Evolutionary conservation across 2,329 filamentous ascomycete genomes (phyloP).

Genomic region (Colletotrichum lentis): DNA sequence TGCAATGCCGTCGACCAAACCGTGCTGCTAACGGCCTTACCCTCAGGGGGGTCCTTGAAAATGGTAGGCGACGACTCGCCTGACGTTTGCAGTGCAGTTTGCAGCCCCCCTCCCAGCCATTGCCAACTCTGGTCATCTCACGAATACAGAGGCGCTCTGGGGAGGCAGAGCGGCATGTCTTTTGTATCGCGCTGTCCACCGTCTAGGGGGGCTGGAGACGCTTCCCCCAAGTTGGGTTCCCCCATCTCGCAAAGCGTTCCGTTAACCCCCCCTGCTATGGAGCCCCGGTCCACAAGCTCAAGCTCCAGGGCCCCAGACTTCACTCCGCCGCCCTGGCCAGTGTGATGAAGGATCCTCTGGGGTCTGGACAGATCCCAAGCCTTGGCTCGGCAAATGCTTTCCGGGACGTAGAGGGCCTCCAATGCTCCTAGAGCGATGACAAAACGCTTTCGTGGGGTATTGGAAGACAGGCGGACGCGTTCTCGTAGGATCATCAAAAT

Average conservation of each 20-base stretch:
- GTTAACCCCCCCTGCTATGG: not conserved
- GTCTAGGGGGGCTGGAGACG: not conserved
- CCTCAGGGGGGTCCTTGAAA: not conserved
- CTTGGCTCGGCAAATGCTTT: slow-evolving; percentile 22
- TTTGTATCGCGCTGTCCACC: not conserved
- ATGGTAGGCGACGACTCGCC: not conserved
- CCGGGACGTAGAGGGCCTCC: not conserved
- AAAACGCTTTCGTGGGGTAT: not conserved
- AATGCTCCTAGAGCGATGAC: not conserved
- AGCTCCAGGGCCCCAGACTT: slow-evolving; percentile 13
- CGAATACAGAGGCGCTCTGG: not conserved
- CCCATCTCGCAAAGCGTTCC: not conserved
- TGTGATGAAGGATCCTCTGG: slow-evolving; percentile 5
- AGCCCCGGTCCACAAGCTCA: slow-evolving; percentile 15
- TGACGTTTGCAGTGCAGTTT: not conserved
- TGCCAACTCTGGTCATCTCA: not conserved
- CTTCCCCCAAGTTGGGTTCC: not conserved
- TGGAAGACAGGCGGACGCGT: not conserved
- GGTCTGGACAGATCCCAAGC: slow-evolving; percentile 1
- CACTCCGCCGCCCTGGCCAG: slow-evolving; percentile 20
- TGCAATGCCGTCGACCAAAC: slow-evolving; percentile 11
- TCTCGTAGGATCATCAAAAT: not conserved
- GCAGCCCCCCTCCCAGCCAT: no score
- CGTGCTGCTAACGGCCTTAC: slow-evolving; percentile 8
- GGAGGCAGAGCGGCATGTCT: not conserved